These are phyloP conservation scores for Yamadazyma takamatsuzukensis DNA, from an alignment of 805 yeast genomes.

Conservation along the genomic window DNA sequence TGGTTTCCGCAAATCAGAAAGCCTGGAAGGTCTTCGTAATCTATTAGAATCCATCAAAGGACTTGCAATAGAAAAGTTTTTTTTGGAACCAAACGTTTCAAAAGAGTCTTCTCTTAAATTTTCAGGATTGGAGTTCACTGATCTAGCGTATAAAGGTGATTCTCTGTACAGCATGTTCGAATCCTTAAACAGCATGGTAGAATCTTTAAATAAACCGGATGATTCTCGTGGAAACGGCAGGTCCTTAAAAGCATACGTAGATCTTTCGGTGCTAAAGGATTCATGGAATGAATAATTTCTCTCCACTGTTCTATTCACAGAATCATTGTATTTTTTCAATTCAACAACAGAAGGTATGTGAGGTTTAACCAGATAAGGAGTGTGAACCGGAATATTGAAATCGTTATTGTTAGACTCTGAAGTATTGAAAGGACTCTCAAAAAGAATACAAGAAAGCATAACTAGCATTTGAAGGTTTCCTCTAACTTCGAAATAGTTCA, in stretches of 20 bases:
- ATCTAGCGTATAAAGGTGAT: conserved; percentile 5
- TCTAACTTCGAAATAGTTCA: conserved; percentile 57
- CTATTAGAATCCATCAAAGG: conserved; percentile 1
- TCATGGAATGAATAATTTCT: conserved; percentile 4
- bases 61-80: conserved; percentile 3
- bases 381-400: conserved; percentile 41
- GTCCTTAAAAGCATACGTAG: conserved; percentile 1
- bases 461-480: conserved; percentile 87
- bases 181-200: neutral
- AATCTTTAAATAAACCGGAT: no score
- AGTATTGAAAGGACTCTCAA: conserved; percentile 35
- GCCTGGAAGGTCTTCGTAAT: neutral
- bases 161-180: conserved; percentile 3
- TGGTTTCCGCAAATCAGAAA: conserved; percentile 1
- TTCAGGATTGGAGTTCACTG: conserved; percentile 2
- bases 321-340: conserved; percentile 9
- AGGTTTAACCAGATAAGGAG: conserved; percentile 34
- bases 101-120: conserved; percentile 12
- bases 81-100: conserved; percentile 14
- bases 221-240: no score
- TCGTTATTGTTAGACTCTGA: conserved; percentile 15
- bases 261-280: conserved; percentile 8
- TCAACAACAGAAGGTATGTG: conserved; percentile 15
- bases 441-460: conserved; percentile 73
- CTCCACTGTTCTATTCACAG: neutral